phyloP scores from a whole-genome alignment of 129 eudicot species.

The Heracleum sosnowskyi region DNA sequence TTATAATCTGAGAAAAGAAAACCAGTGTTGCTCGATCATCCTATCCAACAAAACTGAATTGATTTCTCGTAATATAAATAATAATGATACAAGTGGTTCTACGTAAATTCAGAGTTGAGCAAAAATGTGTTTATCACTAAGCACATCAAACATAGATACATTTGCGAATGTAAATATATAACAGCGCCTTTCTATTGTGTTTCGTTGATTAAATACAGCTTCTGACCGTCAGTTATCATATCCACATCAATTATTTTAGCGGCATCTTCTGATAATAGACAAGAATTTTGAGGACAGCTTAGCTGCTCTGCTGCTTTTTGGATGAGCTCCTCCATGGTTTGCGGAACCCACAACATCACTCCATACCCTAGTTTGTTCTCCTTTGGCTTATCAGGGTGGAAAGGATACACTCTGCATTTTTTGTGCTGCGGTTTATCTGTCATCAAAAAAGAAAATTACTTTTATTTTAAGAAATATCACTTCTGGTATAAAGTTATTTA shows the following conservation, averaged over 20 bases:
- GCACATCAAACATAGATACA: not conserved
- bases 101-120: not conserved
- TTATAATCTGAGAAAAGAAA: too few relatives aligned
- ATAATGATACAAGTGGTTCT: not conserved
- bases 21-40: too few relatives aligned
- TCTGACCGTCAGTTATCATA: constrained; percentile 76
- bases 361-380: constrained; percentile 41
- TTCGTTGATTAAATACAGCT: constrained; percentile 54
- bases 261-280: constrained; percentile 79
- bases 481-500: not conserved
- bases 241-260: constrained; percentile 73
- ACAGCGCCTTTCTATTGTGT: constrained; percentile 13
- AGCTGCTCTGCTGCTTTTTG: constrained; percentile 41
- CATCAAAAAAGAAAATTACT: not conserved
- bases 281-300: constrained; percentile 22
- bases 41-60: not conserved
- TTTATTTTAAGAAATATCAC: not conserved
- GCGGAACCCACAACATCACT: constrained; percentile 74
- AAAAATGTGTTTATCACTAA: not conserved
- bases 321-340: constrained; percentile 68
- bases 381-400: constrained; percentile 55
- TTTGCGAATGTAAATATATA: not conserved
- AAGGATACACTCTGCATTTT: constrained; percentile 81
- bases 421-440: constrained; percentile 45
- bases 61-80: not conserved